A percentile compares a stretch with the other conserved stretches of the same genome.
Evolutionary conservation across 2,329 filamentous ascomycete genomes (phyloP).

Genomic region (Botryotinia globosa): DNA sequence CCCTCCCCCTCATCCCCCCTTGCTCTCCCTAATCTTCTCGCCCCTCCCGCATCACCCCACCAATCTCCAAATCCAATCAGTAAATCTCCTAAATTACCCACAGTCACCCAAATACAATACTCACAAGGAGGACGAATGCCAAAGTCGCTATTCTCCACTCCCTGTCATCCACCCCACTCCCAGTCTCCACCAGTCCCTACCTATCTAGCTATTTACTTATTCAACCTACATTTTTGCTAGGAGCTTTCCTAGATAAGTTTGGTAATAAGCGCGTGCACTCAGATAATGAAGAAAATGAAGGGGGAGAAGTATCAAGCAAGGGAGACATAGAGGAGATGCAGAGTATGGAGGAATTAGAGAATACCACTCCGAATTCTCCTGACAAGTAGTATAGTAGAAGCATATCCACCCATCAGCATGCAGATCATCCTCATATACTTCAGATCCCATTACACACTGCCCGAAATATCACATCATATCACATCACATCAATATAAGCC

Average conservation of each 20-base stretch:
- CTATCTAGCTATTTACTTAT: neutral
- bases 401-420: fast-evolving
- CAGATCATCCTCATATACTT: neutral
- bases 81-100: neutral
- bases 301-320: neutral
- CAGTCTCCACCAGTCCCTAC: no score
- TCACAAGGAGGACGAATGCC: neutral
- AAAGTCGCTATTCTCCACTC: neutral
- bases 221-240: neutral
- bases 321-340: neutral
- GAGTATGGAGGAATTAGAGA: neutral
- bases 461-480: neutral
- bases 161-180: neutral
- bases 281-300: neutral
- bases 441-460: neutral
- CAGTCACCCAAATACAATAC: no score
- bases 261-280: neutral
- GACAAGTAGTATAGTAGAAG: neutral
- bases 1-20: neutral
- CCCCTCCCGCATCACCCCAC: neutral
- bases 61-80: neutral
- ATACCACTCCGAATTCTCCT: neutral
- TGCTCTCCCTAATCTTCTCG: no score
- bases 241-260: neutral
- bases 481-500: neutral